Base-by-base conservation (phyloP, 2,329 filamentous ascomycete species). In the Clarireedia sp. region DNA sequence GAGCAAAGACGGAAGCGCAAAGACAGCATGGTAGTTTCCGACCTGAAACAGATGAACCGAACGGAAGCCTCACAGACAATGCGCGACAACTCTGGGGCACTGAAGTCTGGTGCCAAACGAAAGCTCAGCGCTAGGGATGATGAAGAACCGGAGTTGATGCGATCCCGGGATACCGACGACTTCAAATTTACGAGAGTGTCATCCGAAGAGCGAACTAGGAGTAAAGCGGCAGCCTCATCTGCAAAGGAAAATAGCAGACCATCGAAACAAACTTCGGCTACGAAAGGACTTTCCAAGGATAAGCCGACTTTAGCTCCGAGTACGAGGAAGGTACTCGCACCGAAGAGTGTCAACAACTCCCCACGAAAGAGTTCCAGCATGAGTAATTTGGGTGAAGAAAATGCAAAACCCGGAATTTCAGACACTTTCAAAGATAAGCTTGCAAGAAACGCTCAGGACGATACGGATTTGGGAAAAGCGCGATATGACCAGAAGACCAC, bases 51-150 rank as follows among this genome's bases (percentile, higher is more conserved):
- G n/a, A 43, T 33, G 5, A 54, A 48, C 19, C 60, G 55, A 43
- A 49, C 50, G 9, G 57, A 63, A 26, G 21, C 56, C 29, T 37
- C 38, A 12, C 49, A 55, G 16, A 54, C 38, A 24, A 48, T 36
- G 21, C 56, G 54, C 17, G 64, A 64, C 51, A 54, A 44, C 37
- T 56, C 61, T 47, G 67, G 66, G 53, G 58, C 64, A 48, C 57
- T 68, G 21, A 82, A 78, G 67, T 67, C 73, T 33, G 75, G 76
- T 47, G 74, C 79, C 51, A 85, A 85, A 71, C 73, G 82, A 51
- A 85, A 85, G 63, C 73, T 77, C 47, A 76, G 74, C 50, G 72
- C 75, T 36, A 73, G 77, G 48, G 81, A 84, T 17, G 81, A 84
- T 44, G 73, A 75, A 29, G 75, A 76, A 24, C 69, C 68, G 9